These are phyloP conservation scores for Sugiyamaella boreocaroliniensis DNA, from an alignment of 805 yeast genomes.

Conservation along the genomic window DNA sequence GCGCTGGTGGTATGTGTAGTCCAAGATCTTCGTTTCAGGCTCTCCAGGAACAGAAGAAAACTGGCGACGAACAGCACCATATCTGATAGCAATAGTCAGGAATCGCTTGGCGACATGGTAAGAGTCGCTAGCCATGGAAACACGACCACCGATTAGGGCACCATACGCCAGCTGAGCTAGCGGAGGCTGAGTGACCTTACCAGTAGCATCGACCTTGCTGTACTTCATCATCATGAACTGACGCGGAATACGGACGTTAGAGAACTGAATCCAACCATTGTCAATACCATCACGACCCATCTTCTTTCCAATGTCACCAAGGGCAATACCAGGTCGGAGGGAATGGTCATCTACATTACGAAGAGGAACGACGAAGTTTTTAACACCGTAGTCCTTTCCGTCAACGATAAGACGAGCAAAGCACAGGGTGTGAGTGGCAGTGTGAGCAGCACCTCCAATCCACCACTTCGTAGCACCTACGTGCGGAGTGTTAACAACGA, in stretches of 20 bases:
- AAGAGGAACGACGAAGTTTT: conserved; percentile 86
- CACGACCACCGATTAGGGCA: conserved; percentile 82
- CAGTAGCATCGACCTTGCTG: conserved; percentile 60
- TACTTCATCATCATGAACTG: conserved; percentile 74
- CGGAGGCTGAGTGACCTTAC: conserved; percentile 69
- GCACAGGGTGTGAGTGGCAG: conserved; percentile 79
- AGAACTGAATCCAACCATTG: conserved; percentile 93
- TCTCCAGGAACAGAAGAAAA: conserved; percentile 48
- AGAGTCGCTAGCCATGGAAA: conserved; percentile 80
- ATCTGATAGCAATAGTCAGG: conserved; percentile 78
- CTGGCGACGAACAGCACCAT: conserved; percentile 84
- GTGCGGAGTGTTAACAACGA: conserved; percentile 77
- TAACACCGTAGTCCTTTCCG: conserved; percentile 84
- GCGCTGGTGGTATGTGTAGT: conserved; percentile 83
- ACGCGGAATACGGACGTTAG: conserved; percentile 75
- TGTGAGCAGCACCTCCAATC: conserved; percentile 97
- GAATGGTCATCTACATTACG: conserved; percentile 62
- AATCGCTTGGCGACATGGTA: conserved; percentile 73
- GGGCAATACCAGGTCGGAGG: conserved; percentile 66
- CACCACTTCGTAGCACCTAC: conserved; percentile 95
- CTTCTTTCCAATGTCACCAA: conserved; percentile 90
- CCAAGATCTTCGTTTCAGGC: conserved; percentile 65
- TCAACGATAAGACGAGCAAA: conserved; percentile 77
- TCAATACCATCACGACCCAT: conserved; percentile 96
- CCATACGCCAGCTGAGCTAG: conserved; percentile 83